These are phyloP conservation scores for Eleusine coracana DNA, from an alignment of 176 grass and related monocot genomes.

Conservation along the genomic window DNA sequence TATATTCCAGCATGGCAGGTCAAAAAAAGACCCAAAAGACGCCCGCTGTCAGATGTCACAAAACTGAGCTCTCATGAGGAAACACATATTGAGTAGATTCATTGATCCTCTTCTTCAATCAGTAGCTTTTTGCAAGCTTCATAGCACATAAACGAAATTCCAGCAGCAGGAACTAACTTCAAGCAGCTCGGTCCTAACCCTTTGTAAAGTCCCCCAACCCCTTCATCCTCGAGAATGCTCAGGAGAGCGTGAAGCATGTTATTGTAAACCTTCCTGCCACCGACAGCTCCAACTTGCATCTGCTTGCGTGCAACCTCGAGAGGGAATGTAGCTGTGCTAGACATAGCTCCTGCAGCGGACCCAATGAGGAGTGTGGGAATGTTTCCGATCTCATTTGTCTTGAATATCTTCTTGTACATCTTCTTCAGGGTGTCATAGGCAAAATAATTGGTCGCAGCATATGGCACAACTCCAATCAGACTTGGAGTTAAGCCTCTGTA, in stretches of 20 bases:
- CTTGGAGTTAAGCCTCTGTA: constrained; percentile 85
- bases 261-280: constrained; percentile 73
- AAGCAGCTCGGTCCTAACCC: constrained; percentile 80
- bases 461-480: constrained; percentile 86
- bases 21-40: constrained; percentile 2
- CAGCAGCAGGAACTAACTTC: constrained; percentile 85
- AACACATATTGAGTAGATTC: background rate
- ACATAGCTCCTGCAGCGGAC: constrained; percentile 77
- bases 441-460: constrained; percentile 86
- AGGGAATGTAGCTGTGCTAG: constrained; percentile 80
- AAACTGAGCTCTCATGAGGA: constrained; percentile 27
- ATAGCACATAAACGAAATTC: constrained; percentile 98
- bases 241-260: constrained; percentile 91
- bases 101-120: constrained; percentile 57
- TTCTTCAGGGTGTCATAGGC: constrained; percentile 88
- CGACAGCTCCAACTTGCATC: constrained; percentile 84
- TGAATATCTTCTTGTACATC: constrained; percentile 70
- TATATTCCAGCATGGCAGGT: constrained; percentile 15
- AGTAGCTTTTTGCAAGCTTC: constrained; percentile 93
- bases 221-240: constrained; percentile 84
- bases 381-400: constrained; percentile 58
- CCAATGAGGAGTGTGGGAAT: constrained; percentile 77
- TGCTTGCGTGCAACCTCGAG: constrained; percentile 90
- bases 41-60: background rate
- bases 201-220: constrained; percentile 77